phyloP scores from a whole-genome alignment of 257 asterid genomes.

The Solanum sejunctum region DNA sequence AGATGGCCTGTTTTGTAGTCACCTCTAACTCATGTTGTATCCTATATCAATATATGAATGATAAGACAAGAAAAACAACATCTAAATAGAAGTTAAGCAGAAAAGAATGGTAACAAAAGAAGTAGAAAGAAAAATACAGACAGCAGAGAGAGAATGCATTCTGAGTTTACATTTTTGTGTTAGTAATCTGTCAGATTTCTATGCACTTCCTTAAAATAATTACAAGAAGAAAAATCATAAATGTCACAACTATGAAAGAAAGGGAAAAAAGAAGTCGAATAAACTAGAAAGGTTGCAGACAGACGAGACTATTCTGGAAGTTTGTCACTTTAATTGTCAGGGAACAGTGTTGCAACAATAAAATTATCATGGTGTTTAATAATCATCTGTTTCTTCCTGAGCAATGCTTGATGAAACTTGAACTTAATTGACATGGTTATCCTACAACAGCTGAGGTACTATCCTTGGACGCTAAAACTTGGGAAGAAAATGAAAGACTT shows the following conservation, averaged over 20 bases:
- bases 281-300: background rate
- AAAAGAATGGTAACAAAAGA: background rate
- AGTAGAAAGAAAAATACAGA: background rate
- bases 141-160: background rate
- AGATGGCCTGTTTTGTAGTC: conserved; percentile 79
- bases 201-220: background rate
- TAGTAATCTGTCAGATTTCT: background rate
- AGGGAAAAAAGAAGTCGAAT: background rate
- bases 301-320: background rate
- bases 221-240: background rate
- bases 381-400: background rate
- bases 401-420: background rate
- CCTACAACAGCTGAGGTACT: background rate
- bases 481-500: background rate
- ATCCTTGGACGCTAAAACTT: background rate
- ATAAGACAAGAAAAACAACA: background rate
- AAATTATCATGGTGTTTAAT: background rate
- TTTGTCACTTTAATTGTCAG: background rate
- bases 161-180: background rate
- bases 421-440: background rate
- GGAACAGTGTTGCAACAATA: background rate
- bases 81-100: background rate
- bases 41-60: conserved; percentile 21
- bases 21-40: conserved; percentile 78
- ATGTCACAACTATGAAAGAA: background rate